Base-by-base conservation (phyloP, 2,329 filamentous ascomycete species). In the Tolypocladium tundrense region DNA sequence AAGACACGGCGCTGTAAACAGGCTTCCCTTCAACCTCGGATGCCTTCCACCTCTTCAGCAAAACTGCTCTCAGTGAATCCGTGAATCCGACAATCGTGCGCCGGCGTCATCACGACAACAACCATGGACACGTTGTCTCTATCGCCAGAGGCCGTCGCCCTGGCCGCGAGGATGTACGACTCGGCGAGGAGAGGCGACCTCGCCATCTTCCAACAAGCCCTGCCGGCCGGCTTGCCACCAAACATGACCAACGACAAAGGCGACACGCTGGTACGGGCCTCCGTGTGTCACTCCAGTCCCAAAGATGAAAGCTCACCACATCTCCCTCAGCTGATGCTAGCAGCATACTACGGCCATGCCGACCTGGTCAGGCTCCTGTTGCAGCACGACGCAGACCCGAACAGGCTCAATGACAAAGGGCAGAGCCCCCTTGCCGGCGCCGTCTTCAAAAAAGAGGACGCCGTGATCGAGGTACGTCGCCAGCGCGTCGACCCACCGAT, bases 221-320 rank as follows among this genome's bases (percentile, higher is more conserved):
- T 91, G 42, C 75, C 78, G 1, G 83, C 82, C 2, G 87, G 88
- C 1, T 73, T 90, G 33, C 87, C 87, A 0, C 75, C 81, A 1
- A 90, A 89, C 65, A 75, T 90, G 69, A 88, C 86, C 27, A 90
- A 90, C 65, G 80, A 87, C 54, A 86, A 88, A 62, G 88, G 87
- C 54, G 87, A 91, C 68, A 88, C 82, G n/a, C 70, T 90, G 60
- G 81, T 84, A 75, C 50, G 76, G 62, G 27, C 21, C 4, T 1
- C 14, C 24, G 7, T 13, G 24, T 8, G 6, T 39, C 10, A 21
- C 31, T 45, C 24, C 7, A 33, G 31, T 33, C 6, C 10, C 7
- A 14, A 16, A 9, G 16, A 14, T 40, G 37, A 37, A 16, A 7
- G 10, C 41, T 53, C 31, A 53, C 13, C 19, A 19, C 16, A 9